phyloP scores from a whole-genome alignment of 129 eudicot genomes.

The Helichrysum umbraculigerum region DNA sequence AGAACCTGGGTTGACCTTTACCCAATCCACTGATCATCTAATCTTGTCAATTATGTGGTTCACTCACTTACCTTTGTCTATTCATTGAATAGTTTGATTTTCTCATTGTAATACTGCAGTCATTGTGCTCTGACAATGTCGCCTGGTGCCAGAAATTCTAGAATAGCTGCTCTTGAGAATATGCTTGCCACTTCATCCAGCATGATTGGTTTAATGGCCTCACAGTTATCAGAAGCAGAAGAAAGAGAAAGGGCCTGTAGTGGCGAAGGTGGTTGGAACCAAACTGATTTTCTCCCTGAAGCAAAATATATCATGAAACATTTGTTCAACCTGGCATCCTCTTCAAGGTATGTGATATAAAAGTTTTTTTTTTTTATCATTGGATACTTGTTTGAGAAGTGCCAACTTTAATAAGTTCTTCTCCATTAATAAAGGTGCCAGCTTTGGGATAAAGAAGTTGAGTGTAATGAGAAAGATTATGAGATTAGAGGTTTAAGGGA shows the following conservation, averaged over 20 bases:
- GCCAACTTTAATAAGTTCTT: too few relatives aligned
- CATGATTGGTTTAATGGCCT: conserved; percentile 87
- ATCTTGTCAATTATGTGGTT: not conserved
- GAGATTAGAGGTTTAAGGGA: conserved; percentile 74
- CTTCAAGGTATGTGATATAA: conserved; percentile 58
- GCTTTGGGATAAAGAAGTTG: conserved; percentile 41
- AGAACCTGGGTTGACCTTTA: too few relatives aligned
- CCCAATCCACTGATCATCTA: too few relatives aligned
- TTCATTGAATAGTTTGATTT: not conserved
- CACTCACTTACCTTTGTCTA: not conserved
- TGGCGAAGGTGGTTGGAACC: conserved; percentile 97
- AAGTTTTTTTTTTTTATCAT: not conserved
- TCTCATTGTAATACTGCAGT: conserved; percentile 34
- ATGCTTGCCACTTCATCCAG: conserved; percentile 97
- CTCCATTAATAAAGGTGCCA: too few relatives aligned
- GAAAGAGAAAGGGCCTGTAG: conserved; percentile 78
- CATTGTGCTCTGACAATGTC: conserved; percentile 69
- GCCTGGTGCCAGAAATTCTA: conserved; percentile 96
- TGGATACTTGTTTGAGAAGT: not conserved
- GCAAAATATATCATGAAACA: conserved; percentile 81
- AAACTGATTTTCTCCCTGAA: conserved; percentile 78
- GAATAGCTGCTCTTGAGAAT: conserved; percentile 89
- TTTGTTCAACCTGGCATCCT: conserved; percentile 82
- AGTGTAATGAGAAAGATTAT: conserved; percentile 79
- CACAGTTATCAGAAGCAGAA: too few relatives aligned